These are phyloP conservation scores for Eucalyptus pauciflora DNA, from an alignment of 345 rosid species.

Conservation along the genomic window DNA sequence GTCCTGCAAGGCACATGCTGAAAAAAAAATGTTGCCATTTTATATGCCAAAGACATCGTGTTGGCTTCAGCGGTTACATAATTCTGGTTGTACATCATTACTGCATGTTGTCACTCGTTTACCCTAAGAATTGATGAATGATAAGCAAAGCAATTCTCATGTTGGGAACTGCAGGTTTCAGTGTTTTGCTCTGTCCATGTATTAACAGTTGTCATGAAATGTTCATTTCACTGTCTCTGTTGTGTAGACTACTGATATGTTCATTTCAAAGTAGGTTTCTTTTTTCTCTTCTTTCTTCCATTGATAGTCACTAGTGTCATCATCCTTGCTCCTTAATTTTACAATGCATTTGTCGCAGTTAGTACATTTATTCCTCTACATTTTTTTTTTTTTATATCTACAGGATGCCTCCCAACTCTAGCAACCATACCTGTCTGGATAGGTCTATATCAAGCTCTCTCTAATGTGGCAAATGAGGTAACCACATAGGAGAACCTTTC, in stretches of 20 bases:
- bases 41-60: background rate
- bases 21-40: background rate
- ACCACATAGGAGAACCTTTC: background rate
- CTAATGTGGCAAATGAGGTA: conserved; percentile 98
- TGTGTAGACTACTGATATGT: background rate
- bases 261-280: background rate
- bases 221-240: background rate
- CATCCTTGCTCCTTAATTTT: background rate
- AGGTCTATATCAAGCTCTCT: conserved; percentile 98
- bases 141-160: background rate
- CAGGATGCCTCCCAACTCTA: conserved; percentile 93
- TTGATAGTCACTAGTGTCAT: background rate
- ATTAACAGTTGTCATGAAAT: background rate
- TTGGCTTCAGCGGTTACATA: background rate
- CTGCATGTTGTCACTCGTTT: background rate
- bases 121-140: background rate
- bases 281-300: background rate
- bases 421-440: conserved; percentile 97
- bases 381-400: background rate
- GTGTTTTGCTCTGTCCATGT: background rate
- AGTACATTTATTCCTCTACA: background rate
- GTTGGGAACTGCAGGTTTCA: background rate
- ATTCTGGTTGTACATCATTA: background rate
- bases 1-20: background rate
- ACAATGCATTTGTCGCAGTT: background rate